Percentiles rank a stretch among this genome's conserved stretches.
These are phyloP conservation scores for Alternaria viburni DNA, from an alignment of 2,329 filamentous ascomycete genomes.

Conservation along the genomic window DNA sequence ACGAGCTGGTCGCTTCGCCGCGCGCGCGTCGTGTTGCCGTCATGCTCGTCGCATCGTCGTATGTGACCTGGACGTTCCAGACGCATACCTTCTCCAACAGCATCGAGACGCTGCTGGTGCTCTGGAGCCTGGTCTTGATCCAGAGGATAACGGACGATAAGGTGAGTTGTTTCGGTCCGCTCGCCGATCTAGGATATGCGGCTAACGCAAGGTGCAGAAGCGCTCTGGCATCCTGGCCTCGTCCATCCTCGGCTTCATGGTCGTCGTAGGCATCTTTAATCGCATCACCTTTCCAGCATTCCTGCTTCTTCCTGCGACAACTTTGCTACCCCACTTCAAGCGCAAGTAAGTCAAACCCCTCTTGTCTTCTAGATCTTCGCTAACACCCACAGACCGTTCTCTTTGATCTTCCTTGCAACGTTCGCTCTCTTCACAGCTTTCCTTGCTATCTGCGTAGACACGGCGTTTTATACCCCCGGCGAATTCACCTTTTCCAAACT, in stretches of 20 bases:
- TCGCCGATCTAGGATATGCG: constrained; percentile 30
- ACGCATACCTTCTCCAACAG: constrained; percentile 99
- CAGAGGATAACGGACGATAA: constrained; percentile 81
- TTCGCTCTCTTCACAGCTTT: constrained; percentile 72
- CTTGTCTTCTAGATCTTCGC: not conserved
- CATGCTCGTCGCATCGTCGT: constrained; percentile 89
- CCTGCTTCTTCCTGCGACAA: constrained; percentile 80
- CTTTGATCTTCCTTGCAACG: constrained; percentile 67
- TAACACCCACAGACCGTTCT: constrained; percentile 56
- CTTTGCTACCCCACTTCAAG: constrained; percentile 83
- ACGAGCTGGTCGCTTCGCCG: constrained; percentile 83
- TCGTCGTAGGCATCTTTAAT: constrained; percentile 90
- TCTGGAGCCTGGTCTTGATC: constrained; percentile 92
- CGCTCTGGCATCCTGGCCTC: constrained; percentile 78
- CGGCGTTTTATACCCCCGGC: constrained; percentile 73
- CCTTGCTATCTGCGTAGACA: constrained; percentile 82
- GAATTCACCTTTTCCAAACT: constrained; percentile 70
- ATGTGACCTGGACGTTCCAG: constrained; percentile 98
- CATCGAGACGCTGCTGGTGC: constrained; percentile 88
- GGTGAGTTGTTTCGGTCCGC: constrained; percentile 59
- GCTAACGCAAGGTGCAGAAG: constrained; percentile 60
- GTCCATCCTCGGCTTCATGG: constrained; percentile 77
- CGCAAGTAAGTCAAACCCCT: constrained; percentile 66
- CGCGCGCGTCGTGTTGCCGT: constrained; percentile 75
- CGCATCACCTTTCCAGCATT: constrained; percentile 97